Conservation (phyloP, 2,329 filamentous ascomycete species). For the Tolypocladium amazonense region DNA sequence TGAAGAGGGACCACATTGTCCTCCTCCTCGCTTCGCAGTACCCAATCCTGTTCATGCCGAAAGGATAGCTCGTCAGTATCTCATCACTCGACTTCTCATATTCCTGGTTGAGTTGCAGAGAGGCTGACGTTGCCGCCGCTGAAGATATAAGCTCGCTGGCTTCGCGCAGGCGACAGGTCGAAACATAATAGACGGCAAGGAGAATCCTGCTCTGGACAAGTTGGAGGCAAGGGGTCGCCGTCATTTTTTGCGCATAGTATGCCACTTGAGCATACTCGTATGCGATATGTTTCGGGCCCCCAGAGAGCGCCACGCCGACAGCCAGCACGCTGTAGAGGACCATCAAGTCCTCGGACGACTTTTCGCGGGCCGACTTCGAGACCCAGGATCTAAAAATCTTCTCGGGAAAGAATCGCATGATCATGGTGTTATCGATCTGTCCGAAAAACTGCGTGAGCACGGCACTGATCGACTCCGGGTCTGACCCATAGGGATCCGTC, state of each 20-base stretch:
- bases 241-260: slow-evolving; percentile 36
- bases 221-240: slow-evolving; percentile 33
- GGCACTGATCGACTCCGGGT: slow-evolving; percentile 27
- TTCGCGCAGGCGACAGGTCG: slow-evolving; percentile 45
- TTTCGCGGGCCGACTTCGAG: slow-evolving; percentile 20
- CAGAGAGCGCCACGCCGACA: slow-evolving; percentile 26
- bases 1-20: slow-evolving; percentile 62
- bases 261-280: slow-evolving; percentile 39
- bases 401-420: slow-evolving; percentile 31
- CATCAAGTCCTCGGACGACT: slow-evolving; percentile 33
- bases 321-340: slow-evolving; percentile 33
- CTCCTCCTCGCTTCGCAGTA: slow-evolving; percentile 57
- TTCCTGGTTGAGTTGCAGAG: slow-evolving; percentile 55
- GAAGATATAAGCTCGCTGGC: slow-evolving; percentile 54
- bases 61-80: slow-evolving; percentile 33
- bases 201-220: slow-evolving; percentile 58
- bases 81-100: slow-evolving; percentile 33
- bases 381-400: slow-evolving; percentile 27
- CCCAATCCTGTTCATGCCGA: slow-evolving; percentile 44
- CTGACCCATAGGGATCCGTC: slow-evolving; percentile 35
- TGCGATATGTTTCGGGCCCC: slow-evolving; percentile 24
- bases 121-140: slow-evolving; percentile 48
- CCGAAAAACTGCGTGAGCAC: slow-evolving; percentile 31
- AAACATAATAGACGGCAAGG: slow-evolving; percentile 55
- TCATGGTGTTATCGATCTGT: slow-evolving; percentile 28